phyloP scores from a whole-genome alignment of 2,329 filamentous ascomycete species.

The Hypoxylon sp. region DNA sequence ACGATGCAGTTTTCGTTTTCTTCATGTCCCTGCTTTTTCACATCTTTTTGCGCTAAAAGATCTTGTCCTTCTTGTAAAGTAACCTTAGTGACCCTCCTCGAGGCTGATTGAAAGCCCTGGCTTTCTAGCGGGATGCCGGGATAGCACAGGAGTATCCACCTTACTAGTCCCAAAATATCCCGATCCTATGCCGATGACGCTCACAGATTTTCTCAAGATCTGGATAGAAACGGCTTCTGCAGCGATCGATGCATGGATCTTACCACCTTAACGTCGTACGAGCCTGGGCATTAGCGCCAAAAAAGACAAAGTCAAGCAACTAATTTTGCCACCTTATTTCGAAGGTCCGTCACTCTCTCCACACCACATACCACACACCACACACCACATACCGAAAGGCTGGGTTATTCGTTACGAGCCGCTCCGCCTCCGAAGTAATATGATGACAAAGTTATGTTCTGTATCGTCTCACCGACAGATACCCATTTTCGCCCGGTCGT shows the following conservation, averaged over 20 bases:
- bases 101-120: too few species aligned
- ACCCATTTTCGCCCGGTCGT: not conserved
- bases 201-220: conserved; percentile 33
- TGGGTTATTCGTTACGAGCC: too few species aligned
- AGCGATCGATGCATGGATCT: conserved; percentile 34
- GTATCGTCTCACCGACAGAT: not conserved
- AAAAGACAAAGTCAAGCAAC: not conserved
- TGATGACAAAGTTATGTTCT: not conserved
- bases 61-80: too few species aligned
- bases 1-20: too few species aligned
- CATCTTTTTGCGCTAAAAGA: too few species aligned
- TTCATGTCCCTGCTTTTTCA: too few species aligned
- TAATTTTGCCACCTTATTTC: not conserved
- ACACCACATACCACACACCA: too few species aligned
- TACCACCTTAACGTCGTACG: not conserved
- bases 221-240: conserved; percentile 34
- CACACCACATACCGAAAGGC: too few species aligned
- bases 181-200: conserved; percentile 34
- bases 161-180: conserved; percentile 10
- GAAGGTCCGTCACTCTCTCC: not conserved
- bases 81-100: too few species aligned
- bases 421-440: too few species aligned
- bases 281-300: not conserved
- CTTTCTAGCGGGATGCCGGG: not conserved
- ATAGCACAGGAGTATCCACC: conserved; percentile 7